Evolutionary conservation across 352 stramenopile genomes (phyloP), one percentile per base, ranked within the genome.

Genomic region (Globisporangium sylvaticum): DNA sequence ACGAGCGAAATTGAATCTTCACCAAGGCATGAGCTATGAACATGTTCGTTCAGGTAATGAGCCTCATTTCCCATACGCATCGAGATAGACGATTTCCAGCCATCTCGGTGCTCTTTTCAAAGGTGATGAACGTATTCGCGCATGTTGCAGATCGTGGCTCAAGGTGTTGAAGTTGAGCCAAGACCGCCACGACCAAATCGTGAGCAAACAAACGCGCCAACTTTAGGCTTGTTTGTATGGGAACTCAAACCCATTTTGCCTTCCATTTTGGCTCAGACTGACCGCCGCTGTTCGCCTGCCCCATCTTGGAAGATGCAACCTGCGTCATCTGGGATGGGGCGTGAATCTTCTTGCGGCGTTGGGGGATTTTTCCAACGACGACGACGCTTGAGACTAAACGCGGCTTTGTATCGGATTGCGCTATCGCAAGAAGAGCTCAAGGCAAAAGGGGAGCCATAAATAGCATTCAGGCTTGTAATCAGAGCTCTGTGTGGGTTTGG

Each of bases 261-360:
- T 42, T 46, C 14, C 37, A 0, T n/a, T 48, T 48, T 48, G 0
- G 39, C 12, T 44, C 37, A 44, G 37, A 44, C 12, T 34, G 31
- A 39, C n/a, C n/a, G 34, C 10, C 39, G 5, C 14, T 4, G 39
- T 22, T 48, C 39, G 39, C 12, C 10, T 4, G 34, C 39, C 52
- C 52, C 52, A 58, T 58, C 52, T 9, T 58, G 14, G 53, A 58
- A 20, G 25, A 37, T 24, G 18, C 25, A 24, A 7, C 18, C 12
- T 14, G 18, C 4, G n/a, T 53, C 44, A 24, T 1, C 27, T 59
- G 54, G 55, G 55, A 60, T 60, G 55, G 55, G 55, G 6, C 31
- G 55, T 27, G 55, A 60, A 60, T 60, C 55, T 60, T 60, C 29
- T 58, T 37, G 39, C 39, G 39, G 39, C 39, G 39, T 58, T 58